Conservation (phyloP, 2,329 filamentous ascomycete genomes). For the Apiospora arundinis region DNA sequence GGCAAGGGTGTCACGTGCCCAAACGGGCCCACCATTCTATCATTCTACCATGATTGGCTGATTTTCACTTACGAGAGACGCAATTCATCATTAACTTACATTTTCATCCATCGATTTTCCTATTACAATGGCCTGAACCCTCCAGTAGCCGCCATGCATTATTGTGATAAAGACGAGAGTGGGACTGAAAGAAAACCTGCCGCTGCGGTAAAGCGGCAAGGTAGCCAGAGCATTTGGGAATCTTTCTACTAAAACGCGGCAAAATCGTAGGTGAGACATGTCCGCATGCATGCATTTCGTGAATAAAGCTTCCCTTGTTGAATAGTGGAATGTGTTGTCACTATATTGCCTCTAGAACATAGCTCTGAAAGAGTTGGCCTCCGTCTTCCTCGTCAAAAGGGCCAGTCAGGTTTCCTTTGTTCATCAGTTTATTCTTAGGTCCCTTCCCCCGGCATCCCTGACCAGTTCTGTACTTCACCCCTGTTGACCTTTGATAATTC, state of each 20-base stretch:
- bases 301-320: background rate
- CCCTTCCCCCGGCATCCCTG: background rate
- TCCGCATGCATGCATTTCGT: background rate
- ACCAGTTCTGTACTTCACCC: conserved; percentile 9
- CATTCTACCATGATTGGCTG: background rate
- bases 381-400: conserved; percentile 26
- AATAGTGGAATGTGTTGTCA: background rate
- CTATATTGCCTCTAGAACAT: background rate
- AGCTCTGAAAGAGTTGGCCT: background rate
- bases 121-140: background rate
- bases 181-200: background rate
- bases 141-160: no score
- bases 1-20: conserved; percentile 2
- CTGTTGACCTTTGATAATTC: background rate
- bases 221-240: background rate
- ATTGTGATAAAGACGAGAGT: background rate
- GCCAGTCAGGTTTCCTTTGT: conserved; percentile 30
- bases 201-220: background rate
- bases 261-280: background rate
- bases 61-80: background rate
- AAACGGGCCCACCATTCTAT: background rate
- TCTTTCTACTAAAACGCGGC: background rate
- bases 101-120: background rate
- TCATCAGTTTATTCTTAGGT: background rate
- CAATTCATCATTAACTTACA: background rate